These are phyloP conservation scores for Quercus phellos DNA, from an alignment of 331 rosid genomes.

Conservation along the genomic window DNA sequence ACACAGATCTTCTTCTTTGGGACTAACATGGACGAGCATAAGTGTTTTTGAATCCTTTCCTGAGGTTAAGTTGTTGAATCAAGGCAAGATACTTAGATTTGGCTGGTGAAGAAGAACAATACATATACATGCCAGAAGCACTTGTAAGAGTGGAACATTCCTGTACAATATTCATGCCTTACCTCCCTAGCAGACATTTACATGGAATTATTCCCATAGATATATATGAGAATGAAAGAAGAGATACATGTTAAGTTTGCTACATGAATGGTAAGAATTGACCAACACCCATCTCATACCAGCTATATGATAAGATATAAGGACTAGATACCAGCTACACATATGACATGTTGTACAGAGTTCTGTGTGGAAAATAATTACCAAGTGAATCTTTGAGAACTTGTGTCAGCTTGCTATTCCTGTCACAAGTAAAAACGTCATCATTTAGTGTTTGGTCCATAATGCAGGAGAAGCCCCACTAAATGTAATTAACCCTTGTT, in stretches of 20 bases:
- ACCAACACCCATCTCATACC: neutral
- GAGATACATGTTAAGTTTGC: neutral
- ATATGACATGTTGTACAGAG: neutral
- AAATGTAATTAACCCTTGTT: neutral
- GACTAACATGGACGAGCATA: constrained; percentile 40
- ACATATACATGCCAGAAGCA: neutral
- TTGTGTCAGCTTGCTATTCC: constrained; percentile 48
- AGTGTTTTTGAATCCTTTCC: constrained; percentile 42
- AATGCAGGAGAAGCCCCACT: neutral
- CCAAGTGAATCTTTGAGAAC: constrained; percentile 44
- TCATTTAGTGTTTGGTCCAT: neutral
- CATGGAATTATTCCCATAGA: neutral
- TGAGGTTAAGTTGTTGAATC: constrained; percentile 12
- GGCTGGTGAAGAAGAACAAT: neutral
- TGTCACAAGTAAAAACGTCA: constrained; percentile 15
- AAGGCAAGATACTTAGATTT: constrained; percentile 1
- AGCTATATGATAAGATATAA: neutral
- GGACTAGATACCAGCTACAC: neutral
- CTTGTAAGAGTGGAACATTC: neutral
- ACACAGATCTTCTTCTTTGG: constrained; percentile 38
- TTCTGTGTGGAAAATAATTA: constrained; percentile 13
- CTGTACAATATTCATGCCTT: neutral
- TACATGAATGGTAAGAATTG: neutral
- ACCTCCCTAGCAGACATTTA: neutral
- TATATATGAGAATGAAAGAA: neutral